Percentiles rank a stretch among this genome's conserved stretches.
Evolutionary conservation across 148 eudicot species (phyloP).

Genomic region (Spergularia marina): DNA sequence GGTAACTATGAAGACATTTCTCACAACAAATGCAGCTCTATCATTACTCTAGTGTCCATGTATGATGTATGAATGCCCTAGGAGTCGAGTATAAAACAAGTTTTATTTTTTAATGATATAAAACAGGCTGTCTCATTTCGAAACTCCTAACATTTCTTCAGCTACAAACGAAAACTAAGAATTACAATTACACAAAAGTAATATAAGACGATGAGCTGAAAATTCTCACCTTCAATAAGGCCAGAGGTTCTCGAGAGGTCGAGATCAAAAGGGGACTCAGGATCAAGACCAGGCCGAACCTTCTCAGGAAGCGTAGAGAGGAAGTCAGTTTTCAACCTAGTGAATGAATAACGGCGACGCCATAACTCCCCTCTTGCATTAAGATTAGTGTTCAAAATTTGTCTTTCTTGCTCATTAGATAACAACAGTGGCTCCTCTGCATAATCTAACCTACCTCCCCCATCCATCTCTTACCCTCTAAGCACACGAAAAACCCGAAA

Average conservation of each 20-base stretch:
- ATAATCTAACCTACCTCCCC: constrained; percentile 20
- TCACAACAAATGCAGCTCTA: no score
- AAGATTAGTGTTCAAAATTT: background rate
- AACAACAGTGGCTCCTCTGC: constrained; percentile 49
- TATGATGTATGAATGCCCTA: no score
- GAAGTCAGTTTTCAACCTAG: constrained; percentile 49
- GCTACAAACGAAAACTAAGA: background rate
- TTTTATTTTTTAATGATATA: no score
- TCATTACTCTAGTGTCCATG: no score
- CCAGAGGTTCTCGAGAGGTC: constrained; percentile 57
- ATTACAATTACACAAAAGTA: background rate
- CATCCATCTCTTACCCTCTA: constrained; percentile 3
- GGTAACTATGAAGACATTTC: no score
- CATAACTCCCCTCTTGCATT: constrained; percentile 6
- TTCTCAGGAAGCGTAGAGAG: constrained; percentile 70
- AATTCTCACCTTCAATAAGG: constrained; percentile 47
- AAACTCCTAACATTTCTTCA: no score
- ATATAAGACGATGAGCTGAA: background rate
- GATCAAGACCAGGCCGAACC: constrained; percentile 56
- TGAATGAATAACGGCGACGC: constrained; percentile 31
- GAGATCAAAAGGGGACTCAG: constrained; percentile 60
- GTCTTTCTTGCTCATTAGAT: constrained; percentile 23
- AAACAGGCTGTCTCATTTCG: no score
- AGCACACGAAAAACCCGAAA: background rate
- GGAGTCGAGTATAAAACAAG: no score